Evolutionary conservation across 371 early-diverging fungal species (phyloP).

Genomic region (Mucor circinelloides): DNA sequence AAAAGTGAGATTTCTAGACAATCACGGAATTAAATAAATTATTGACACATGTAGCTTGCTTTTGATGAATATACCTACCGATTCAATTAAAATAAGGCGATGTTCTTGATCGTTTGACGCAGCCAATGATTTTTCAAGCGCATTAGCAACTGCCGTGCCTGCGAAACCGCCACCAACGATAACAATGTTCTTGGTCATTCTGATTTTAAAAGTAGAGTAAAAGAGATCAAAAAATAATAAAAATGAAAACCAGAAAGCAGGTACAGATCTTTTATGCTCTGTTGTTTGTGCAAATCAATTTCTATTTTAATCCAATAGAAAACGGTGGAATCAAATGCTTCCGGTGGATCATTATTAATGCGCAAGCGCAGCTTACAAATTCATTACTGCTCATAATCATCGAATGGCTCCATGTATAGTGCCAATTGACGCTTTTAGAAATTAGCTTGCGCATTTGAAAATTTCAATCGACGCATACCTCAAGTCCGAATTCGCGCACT

Average conservation of each 20-base stretch:
- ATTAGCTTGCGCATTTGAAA: too few relatives aligned
- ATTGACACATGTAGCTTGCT: background rate
- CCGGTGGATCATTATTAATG: background rate
- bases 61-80: constrained; percentile 13
- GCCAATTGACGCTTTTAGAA: too few relatives aligned
- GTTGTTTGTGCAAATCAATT: background rate
- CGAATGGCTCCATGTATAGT: too few relatives aligned
- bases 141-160: constrained; percentile 26
- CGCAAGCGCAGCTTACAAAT: background rate
- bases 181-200: constrained; percentile 30
- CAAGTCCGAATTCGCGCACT: too few relatives aligned
- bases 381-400: background rate
- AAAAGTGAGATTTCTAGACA: constrained; percentile 35
- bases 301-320: background rate
- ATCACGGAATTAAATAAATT: too few relatives aligned
- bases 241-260: background rate
- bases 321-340: background rate
- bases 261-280: background rate
- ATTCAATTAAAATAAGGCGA: constrained; percentile 37
- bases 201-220: background rate
- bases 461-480: too few relatives aligned
- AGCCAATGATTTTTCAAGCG: constrained; percentile 22
- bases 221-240: background rate
- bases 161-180: constrained; percentile 46
- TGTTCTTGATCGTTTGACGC: constrained; percentile 7